These are phyloP conservation scores for Cairneyella variabilis DNA, from an alignment of 495 filamentous ascomycete species.

Conservation along the genomic window DNA sequence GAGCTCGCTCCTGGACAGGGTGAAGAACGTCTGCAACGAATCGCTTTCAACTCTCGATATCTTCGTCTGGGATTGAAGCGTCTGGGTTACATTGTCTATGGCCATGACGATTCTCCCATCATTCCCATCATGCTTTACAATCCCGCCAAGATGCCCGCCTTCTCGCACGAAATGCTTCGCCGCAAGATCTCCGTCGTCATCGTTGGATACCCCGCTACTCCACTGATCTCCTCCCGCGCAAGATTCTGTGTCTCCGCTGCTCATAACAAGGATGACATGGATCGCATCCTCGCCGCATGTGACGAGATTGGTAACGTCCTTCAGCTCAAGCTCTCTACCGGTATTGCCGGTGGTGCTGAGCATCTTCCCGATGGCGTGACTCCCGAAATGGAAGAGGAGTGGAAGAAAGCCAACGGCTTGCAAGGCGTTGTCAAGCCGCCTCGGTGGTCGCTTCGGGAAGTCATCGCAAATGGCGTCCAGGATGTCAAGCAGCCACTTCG, in stretches of 20 bases:
- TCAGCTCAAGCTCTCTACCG: constrained; percentile 93
- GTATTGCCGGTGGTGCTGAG: constrained; percentile 81
- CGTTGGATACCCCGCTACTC: constrained; percentile 97
- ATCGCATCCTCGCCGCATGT: constrained; percentile 83
- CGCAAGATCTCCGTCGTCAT: constrained; percentile 98
- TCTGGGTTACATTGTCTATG: constrained; percentile 93
- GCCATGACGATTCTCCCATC: constrained; percentile 96
- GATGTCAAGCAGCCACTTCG: constrained; percentile 72
- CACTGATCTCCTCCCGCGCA: constrained; percentile 87
- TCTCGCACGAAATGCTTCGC: constrained; percentile 95
- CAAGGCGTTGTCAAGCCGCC: constrained; percentile 58
- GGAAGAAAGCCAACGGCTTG: constrained; percentile 53
- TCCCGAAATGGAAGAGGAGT: constrained; percentile 67
- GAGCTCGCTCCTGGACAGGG: constrained; percentile 87
- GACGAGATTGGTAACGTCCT: constrained; percentile 89
- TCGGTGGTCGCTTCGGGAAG: constrained; percentile 76
- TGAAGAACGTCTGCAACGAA: constrained; percentile 89
- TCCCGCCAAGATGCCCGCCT: constrained; percentile 95
- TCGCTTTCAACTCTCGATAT: constrained; percentile 98
- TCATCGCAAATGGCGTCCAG: constrained; percentile 71
- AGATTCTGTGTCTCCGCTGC: constrained; percentile 94
- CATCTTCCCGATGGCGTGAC: constrained; percentile 65
- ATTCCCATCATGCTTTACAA: constrained; percentile 92
- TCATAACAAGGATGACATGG: constrained; percentile 97
- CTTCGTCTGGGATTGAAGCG: constrained; percentile 95